These are phyloP conservation scores for Sanghuangporus sanghuang DNA, from an alignment of 1,284 basidiomycete genomes.

Conservation along the genomic window DNA sequence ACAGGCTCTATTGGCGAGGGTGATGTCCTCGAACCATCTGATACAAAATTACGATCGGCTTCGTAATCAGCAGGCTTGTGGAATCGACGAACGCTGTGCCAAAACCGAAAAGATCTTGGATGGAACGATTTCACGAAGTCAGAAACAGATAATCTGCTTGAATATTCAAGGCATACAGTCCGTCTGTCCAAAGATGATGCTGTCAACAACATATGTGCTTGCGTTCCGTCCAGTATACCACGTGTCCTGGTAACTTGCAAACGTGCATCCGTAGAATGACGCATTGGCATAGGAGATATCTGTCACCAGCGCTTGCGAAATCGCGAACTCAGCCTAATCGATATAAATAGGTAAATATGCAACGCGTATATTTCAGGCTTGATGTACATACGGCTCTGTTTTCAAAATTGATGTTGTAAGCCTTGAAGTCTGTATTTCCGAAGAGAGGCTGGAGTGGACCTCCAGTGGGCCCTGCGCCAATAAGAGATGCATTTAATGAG, in stretches of 20 bases:
- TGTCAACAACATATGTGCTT: conserved; percentile 57
- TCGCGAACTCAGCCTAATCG: conserved; percentile 47
- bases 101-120: conserved; percentile 48
- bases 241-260: conserved; percentile 62
- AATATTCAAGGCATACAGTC: conserved; percentile 42
- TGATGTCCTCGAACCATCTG: conserved; percentile 58
- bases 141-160: not conserved
- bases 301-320: conserved; percentile 55
- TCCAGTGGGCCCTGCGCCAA: conserved; percentile 51
- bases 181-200: conserved; percentile 56
- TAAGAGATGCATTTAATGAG: conserved; percentile 42
- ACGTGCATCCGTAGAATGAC: conserved; percentile 63
- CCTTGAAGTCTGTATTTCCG: conserved; percentile 55
- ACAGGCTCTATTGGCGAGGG: conserved; percentile 55
- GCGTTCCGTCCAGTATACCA: conserved; percentile 59
- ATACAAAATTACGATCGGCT: not conserved
- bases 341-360: not conserved
- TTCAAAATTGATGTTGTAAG: conserved; percentile 63
- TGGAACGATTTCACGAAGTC: not conserved
- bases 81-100: conserved; percentile 41
- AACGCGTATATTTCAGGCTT: not conserved
- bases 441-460: conserved; percentile 50
- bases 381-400: conserved; percentile 49
- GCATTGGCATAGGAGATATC: conserved; percentile 59
- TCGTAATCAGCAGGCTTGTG: not conserved